Percentiles rank a stretch among this genome's conserved stretches.
These are phyloP conservation scores for Emergomyces orientalis DNA, from an alignment of 2,329 filamentous ascomycete species.

Conservation along the genomic window DNA sequence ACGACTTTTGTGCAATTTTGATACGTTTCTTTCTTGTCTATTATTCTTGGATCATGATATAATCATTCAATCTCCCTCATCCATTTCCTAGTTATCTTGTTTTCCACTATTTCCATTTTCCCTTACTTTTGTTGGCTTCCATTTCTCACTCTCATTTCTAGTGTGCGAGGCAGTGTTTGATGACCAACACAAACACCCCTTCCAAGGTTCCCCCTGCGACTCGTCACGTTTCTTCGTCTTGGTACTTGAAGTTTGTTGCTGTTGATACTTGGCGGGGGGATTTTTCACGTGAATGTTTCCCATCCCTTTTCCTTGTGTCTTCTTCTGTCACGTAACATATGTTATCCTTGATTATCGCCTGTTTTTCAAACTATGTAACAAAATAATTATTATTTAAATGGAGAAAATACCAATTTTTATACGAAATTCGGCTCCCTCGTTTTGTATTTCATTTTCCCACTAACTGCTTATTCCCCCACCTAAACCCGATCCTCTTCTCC, in stretches of 20 bases:
- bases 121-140: background rate
- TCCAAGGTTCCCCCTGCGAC: background rate
- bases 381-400: background rate
- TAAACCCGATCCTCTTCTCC: background rate
- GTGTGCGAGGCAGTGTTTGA: background rate
- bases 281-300: background rate
- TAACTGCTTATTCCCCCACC: background rate
- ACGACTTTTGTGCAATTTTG: background rate
- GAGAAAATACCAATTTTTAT: background rate
- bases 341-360: background rate
- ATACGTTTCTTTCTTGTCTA: background rate
- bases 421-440: background rate
- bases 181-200: background rate
- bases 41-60: conserved; percentile 5
- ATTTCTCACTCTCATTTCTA: background rate
- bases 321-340: background rate
- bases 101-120: background rate
- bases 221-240: background rate
- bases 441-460: background rate
- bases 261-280: background rate
- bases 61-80: background rate
- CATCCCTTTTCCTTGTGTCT: background rate
- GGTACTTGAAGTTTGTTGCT: background rate
- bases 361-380: background rate
- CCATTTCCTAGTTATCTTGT: background rate